Base-by-base conservation (phyloP, 73 alveolate species). In the Vitrella brassicaformis region DNA sequence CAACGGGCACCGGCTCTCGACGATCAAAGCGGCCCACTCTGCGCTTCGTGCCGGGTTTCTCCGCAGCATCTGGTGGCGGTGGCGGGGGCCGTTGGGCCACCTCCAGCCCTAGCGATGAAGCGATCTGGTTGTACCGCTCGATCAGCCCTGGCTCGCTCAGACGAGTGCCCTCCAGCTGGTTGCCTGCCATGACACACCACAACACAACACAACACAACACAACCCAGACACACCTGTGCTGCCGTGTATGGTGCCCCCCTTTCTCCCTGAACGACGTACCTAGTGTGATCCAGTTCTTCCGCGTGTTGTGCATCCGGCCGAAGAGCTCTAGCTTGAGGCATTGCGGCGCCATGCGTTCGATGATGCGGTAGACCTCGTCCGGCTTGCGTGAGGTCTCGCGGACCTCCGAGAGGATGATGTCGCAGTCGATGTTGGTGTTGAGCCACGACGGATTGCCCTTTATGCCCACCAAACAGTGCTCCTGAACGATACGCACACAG, bases 311-410 rank as follows among this genome's bases (percentile, higher is more conserved):
- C 45, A 0, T 64, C 27, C 31, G 25, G 32, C 82, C 82, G 30
- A 75, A 75, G 30, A 75, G 71, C 71, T 77, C 84, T 72, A 77
- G 31, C 72, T 77, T 77, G 31, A 0, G 72, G 67, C 84, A 77
- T 67, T 69, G 47, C 7, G 84, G 84, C 31, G 68, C 68, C 84
- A 77, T 77, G 29, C 84, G 84, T 72, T 77, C 84, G 70, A 66
- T 1, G 30, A 39, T 39, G 29, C 88, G 92, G 89, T 95, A 95
- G 47, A 95, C 90, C 85, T 95, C 99, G 80, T 95, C 99, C 0
- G 99, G 99, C 79, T 95, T 95, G 73, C 97, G 78, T 26, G 93
- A 79, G 46, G 99, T 93, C 84, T 91, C 98, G 70, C 99, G 88
- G n/a, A 95, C 98, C 76, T 95, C 97, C 67, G 96, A 82, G 27